Conservation (phyloP, 2,329 filamentous ascomycete species). For the Penicillium sp. region DNA sequence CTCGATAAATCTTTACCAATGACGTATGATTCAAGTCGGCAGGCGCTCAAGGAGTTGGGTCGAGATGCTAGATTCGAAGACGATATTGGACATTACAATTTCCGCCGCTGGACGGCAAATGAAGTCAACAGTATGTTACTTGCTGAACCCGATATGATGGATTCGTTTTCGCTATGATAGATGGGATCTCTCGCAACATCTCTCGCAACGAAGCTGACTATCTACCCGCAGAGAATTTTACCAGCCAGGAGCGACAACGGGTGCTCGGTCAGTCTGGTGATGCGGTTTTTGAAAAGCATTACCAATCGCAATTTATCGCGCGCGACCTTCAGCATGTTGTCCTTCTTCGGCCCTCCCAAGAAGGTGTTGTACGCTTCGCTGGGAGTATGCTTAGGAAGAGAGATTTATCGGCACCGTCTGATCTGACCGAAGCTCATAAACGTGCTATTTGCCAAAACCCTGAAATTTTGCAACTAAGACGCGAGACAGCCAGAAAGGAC, state of each 20-base stretch:
- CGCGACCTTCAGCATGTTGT: slow-evolving; percentile 30
- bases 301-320: slow-evolving; percentile 29
- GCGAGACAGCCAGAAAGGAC: slow-evolving; percentile 26
- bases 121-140: slow-evolving; percentile 28
- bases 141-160: neutral
- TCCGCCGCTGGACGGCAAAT: slow-evolving; percentile 28
- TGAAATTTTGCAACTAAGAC: slow-evolving; percentile 23
- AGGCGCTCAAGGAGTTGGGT: slow-evolving; percentile 27
- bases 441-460: slow-evolving; percentile 21
- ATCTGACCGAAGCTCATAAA: slow-evolving; percentile 23
- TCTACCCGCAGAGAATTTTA: slow-evolving; percentile 25
- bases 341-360: slow-evolving; percentile 28
- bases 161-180: slow-evolving; percentile 7
- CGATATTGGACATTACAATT: slow-evolving; percentile 33
- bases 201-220: slow-evolving; percentile 14
- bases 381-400: slow-evolving; percentile 31
- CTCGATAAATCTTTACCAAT: slow-evolving; percentile 27
- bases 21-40: slow-evolving; percentile 29
- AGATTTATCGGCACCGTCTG: slow-evolving; percentile 21
- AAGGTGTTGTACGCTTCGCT: slow-evolving; percentile 23
- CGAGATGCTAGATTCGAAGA: slow-evolving; percentile 28
- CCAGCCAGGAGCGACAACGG: slow-evolving; percentile 29
- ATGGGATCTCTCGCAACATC: too few species aligned
- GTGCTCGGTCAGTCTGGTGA: slow-evolving; percentile 29
- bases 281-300: slow-evolving; percentile 29